Evolutionary conservation across 1,139 yeast species (phyloP).

Genomic region (Hanseniaspora gamundiae): DNA sequence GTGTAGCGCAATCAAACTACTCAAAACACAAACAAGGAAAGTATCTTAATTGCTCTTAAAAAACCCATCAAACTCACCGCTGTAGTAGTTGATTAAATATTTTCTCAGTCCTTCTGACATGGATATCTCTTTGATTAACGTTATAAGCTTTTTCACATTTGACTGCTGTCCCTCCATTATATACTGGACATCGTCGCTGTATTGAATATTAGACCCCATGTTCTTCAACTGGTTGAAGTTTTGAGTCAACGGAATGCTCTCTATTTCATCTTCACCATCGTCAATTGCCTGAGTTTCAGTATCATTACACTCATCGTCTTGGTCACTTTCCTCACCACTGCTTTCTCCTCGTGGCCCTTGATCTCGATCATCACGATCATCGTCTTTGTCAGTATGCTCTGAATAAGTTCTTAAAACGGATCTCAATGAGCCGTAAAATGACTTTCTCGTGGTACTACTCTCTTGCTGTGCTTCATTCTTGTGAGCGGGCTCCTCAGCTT

Average conservation of each 20-base stretch:
- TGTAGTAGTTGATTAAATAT: background rate
- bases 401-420: background rate
- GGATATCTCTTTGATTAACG: background rate
- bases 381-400: too few relatives aligned
- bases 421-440: background rate
- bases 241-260: background rate
- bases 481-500: background rate
- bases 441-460: background rate
- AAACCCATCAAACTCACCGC: background rate
- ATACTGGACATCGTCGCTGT: background rate
- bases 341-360: too few relatives aligned
- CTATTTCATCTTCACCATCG: background rate
- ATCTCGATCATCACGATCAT: too few relatives aligned
- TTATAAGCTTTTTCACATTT: background rate
- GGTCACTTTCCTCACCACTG: too few relatives aligned
- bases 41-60: background rate
- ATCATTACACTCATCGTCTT: background rate
- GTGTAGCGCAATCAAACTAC: background rate
- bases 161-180: background rate
- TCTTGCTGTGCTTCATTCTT: background rate
- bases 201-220: slow-evolving; percentile 1
- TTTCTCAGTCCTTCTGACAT: background rate
- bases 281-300: background rate
- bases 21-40: background rate
- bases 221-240: background rate